These are phyloP conservation scores for Chrysochromulina parva DNA, from an alignment of 78 protist genomes.

Conservation along the genomic window DNA sequence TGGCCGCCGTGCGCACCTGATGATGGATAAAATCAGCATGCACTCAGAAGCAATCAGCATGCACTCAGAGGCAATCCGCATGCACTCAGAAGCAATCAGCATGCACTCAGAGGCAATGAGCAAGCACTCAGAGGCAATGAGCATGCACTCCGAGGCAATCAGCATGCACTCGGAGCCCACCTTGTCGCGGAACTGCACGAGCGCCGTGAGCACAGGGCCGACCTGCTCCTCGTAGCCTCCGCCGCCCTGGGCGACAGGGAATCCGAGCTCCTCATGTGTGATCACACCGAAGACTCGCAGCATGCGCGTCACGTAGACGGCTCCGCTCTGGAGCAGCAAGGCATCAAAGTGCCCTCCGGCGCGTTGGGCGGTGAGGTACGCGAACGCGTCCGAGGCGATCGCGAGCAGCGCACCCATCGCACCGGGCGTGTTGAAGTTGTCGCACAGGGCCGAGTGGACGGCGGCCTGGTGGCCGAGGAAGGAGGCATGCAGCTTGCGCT, in stretches of 20 bases:
- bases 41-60: too few species aligned
- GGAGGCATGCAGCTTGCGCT: too few species aligned
- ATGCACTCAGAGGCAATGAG: too few species aligned
- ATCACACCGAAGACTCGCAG: conserved; percentile 66
- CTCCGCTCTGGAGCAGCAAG: not conserved
- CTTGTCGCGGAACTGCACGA: not conserved
- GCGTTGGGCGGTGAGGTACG: conserved; percentile 16
- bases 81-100: too few species aligned
- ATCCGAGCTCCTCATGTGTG: not conserved
- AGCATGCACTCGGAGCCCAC: too few species aligned
- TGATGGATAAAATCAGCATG: too few species aligned
- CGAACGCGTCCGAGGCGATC: conserved; percentile 55
- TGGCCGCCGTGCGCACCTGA: not conserved
- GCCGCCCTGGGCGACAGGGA: not conserved
- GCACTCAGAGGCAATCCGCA: too few species aligned
- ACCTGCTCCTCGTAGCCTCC: not conserved
- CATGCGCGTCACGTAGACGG: conserved; percentile 43
- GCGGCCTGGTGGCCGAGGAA: too few species aligned
- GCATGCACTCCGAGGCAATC: too few species aligned
- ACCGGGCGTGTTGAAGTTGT: conserved; percentile 87
- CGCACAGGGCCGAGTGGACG: conserved; percentile 75
- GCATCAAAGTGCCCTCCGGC: not conserved
- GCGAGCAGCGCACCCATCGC: conserved; percentile 55
- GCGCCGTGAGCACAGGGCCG: not conserved
- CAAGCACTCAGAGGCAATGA: too few species aligned